Percentiles rank a stretch among this genome's conserved stretches.
Evolutionary conservation across 2,329 filamentous ascomycete species (phyloP).

Genomic region (Colletotrichum aenigma): DNA sequence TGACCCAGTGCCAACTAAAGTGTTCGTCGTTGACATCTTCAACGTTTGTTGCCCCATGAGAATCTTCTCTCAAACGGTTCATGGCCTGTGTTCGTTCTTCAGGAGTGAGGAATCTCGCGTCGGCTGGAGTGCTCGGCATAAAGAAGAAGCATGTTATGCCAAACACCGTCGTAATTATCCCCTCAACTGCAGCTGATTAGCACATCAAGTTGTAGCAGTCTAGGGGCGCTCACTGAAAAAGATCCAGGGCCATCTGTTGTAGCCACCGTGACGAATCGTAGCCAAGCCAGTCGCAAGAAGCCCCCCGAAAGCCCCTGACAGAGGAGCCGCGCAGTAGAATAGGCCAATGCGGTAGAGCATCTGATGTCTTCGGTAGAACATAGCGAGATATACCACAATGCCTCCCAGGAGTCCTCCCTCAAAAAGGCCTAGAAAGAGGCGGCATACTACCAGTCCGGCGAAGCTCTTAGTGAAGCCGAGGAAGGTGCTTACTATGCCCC

Average conservation of each 20-base stretch:
- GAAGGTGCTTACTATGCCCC: slow-evolving; percentile 24
- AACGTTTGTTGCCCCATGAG: slow-evolving; percentile 24
- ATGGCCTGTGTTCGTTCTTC: slow-evolving; percentile 26
- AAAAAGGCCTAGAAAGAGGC: slow-evolving; percentile 55
- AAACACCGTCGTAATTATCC: slow-evolving; percentile 63
- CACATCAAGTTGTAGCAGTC: background rate
- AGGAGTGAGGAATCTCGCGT: slow-evolving; percentile 28
- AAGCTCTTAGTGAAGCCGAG: slow-evolving; percentile 26
- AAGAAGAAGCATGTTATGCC: slow-evolving; percentile 61
- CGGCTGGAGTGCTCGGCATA: slow-evolving; percentile 29
- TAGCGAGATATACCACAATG: slow-evolving; percentile 54
- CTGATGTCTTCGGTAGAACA: slow-evolving; percentile 70
- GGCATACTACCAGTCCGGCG: slow-evolving; percentile 28
- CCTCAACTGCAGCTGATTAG: slow-evolving; percentile 45
- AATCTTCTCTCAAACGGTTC: slow-evolving; percentile 25
- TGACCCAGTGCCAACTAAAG: slow-evolving; percentile 45
- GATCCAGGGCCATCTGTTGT: slow-evolving; percentile 50
- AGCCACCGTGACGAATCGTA: slow-evolving; percentile 46
- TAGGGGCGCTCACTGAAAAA: slow-evolving; percentile 40
- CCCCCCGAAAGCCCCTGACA: slow-evolving; percentile 68
- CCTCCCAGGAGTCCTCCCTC: slow-evolving; percentile 64
- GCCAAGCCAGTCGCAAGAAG: slow-evolving; percentile 63
- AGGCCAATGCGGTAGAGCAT: slow-evolving; percentile 44
- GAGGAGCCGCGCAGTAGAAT: slow-evolving; percentile 73
- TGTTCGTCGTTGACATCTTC: slow-evolving; percentile 37